These are phyloP conservation scores for Drosera capensis DNA, from an alignment of 148 eudicot species.

Conservation along the genomic window DNA sequence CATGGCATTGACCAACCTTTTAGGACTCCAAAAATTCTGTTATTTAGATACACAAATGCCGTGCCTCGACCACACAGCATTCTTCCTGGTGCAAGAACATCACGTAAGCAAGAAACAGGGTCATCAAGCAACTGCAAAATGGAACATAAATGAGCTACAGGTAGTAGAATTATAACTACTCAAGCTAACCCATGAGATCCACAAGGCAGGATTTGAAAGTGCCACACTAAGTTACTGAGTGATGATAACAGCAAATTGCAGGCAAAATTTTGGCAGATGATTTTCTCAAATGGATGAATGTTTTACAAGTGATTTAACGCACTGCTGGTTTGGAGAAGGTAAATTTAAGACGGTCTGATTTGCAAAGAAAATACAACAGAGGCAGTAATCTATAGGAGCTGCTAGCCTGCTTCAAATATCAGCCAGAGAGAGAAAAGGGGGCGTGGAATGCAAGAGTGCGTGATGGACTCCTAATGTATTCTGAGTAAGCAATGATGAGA, in stretches of 20 bases:
- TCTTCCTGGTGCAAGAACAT: conserved; percentile 50
- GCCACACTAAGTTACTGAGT: too few species aligned
- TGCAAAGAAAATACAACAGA: too few species aligned
- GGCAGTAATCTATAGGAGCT: too few species aligned
- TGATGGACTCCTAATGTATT: too few species aligned
- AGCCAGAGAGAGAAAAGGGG: too few species aligned
- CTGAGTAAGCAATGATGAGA: too few species aligned
- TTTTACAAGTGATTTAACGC: too few species aligned
- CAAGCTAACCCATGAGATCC: background rate
- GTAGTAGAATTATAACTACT: background rate
- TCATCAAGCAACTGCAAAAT: conserved; percentile 59
- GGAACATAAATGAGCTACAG: background rate
- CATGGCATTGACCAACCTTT: conserved; percentile 42
- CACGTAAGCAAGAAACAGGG: conserved; percentile 39
- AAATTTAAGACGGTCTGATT: background rate
- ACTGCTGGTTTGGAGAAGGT: background rate
- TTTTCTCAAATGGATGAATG: background rate
- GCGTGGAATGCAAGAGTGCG: too few species aligned
- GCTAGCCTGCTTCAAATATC: too few species aligned
- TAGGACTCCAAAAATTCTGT: conserved; percentile 42
- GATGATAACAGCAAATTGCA: too few species aligned
- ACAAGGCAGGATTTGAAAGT: too few species aligned
- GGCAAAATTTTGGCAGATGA: background rate
- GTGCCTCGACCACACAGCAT: conserved; percentile 71
- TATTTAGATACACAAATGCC: conserved; percentile 50